These are phyloP conservation scores for Phialocephala sp. DNA, from an alignment of 2,329 filamentous ascomycete species.

Conservation along the genomic window DNA sequence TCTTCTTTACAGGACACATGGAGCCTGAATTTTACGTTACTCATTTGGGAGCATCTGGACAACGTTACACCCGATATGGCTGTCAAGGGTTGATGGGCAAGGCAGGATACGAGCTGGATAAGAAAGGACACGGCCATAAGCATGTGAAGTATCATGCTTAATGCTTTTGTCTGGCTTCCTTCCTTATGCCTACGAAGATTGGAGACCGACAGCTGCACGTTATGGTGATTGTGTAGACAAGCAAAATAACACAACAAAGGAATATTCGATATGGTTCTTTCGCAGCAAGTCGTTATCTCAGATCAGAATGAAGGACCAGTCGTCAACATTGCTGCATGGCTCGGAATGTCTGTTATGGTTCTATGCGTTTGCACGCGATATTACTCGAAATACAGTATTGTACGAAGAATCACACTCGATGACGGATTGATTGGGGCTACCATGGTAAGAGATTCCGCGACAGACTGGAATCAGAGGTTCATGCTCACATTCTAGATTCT, in stretches of 20 bases:
- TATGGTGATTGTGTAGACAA: background rate
- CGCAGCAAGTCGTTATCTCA: constrained; percentile 43
- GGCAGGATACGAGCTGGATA: background rate
- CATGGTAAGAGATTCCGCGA: constrained; percentile 23
- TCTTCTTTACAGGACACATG: background rate
- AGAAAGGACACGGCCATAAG: background rate
- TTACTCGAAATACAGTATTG: constrained; percentile 34
- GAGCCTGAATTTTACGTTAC: too few species aligned
- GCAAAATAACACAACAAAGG: too few species aligned
- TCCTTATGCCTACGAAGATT: background rate
- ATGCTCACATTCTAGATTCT: constrained; percentile 20
- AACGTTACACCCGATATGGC: background rate
- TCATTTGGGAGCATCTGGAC: background rate
- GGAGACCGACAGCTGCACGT: background rate
- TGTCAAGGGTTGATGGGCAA: background rate
- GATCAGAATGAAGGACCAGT: constrained; percentile 47
- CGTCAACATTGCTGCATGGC: constrained; percentile 46
- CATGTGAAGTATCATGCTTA: background rate
- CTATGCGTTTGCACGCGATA: constrained; percentile 46
- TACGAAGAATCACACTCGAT: constrained; percentile 25
- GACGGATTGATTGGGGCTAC: constrained; percentile 27
- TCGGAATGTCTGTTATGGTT: constrained; percentile 46
- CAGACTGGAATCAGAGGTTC: background rate
- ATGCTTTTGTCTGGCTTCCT: background rate
- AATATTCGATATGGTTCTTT: constrained; percentile 5